These are phyloP conservation scores for Boletus subcaerulescens DNA, from an alignment of 768 basidiomycete genomes.

Conservation along the genomic window DNA sequence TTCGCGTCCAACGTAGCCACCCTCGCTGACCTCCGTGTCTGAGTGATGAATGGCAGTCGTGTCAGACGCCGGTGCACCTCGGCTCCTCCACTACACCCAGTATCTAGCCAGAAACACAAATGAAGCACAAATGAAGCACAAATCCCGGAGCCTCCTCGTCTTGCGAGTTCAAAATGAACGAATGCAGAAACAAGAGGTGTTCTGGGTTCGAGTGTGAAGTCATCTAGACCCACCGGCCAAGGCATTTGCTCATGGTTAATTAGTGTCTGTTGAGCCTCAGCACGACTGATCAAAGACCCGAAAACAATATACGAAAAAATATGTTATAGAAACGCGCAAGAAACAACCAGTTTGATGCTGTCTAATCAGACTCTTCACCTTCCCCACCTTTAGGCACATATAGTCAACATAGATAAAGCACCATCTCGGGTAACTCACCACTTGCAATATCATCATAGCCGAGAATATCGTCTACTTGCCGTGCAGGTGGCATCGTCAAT, in stretches of 20 bases:
- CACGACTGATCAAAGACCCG: background rate
- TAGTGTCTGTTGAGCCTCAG: background rate
- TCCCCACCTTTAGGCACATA: constrained; percentile 4
- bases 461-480: constrained; percentile 10
- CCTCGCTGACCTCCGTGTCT: background rate
- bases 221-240: background rate
- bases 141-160: too few relatives aligned
- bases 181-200: background rate
- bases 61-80: too few relatives aligned
- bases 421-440: constrained; percentile 5
- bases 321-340: too few relatives aligned
- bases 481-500: constrained; percentile 19
- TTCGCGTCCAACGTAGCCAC: background rate
- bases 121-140: too few relatives aligned
- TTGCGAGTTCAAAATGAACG: too few relatives aligned
- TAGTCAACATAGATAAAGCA: background rate
- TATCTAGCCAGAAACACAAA: too few relatives aligned
- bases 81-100: too few relatives aligned
- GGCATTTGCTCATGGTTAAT: background rate
- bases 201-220: background rate
- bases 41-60: too few relatives aligned
- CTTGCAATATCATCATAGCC: constrained; percentile 16
- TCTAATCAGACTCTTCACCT: background rate
- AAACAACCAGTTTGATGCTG: background rate
- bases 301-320: background rate